Percentiles rank a stretch among this genome's conserved stretches.
Evolutionary conservation across 176 grass and related monocot genomes (phyloP).

Genomic region (Carex myosuroides): DNA sequence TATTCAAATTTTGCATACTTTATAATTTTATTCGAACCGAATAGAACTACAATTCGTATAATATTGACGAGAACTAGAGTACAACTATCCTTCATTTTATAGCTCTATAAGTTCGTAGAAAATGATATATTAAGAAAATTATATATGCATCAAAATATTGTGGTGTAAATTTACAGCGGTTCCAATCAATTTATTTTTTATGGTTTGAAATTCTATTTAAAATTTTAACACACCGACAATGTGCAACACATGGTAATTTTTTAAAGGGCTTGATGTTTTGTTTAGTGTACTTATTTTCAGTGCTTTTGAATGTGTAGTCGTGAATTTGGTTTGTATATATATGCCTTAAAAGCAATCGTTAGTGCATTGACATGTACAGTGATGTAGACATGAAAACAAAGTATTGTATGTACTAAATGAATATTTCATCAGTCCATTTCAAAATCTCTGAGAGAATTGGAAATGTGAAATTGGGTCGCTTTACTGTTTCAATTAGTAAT

Average conservation of each 20-base stretch:
- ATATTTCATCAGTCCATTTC: conserved; percentile 10
- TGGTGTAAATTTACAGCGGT: neutral
- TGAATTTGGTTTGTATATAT: neutral
- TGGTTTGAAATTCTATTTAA: neutral
- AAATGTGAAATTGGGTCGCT: neutral
- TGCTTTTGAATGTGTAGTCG: neutral
- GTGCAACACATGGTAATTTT: neutral
- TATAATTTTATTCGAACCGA: no score
- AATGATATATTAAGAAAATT: no score
- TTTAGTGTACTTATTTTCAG: conserved; percentile 2
- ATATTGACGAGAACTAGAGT: no score
- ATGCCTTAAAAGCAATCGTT: conserved; percentile 10
- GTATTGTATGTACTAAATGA: neutral
- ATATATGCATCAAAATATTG: no score
- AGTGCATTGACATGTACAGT: conserved; percentile 7
- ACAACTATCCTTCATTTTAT: no score
- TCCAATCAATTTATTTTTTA: neutral
- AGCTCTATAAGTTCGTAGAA: no score
- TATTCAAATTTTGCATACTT: no score
- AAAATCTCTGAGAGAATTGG: neutral
- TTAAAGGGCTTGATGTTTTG: no score
- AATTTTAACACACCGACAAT: neutral
- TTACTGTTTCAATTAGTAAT: neutral
- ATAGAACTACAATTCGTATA: no score
- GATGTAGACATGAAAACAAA: conserved; percentile 11